phyloP scores from a whole-genome alignment of 768 basidiomycete genomes.

The Panus rudis region DNA sequence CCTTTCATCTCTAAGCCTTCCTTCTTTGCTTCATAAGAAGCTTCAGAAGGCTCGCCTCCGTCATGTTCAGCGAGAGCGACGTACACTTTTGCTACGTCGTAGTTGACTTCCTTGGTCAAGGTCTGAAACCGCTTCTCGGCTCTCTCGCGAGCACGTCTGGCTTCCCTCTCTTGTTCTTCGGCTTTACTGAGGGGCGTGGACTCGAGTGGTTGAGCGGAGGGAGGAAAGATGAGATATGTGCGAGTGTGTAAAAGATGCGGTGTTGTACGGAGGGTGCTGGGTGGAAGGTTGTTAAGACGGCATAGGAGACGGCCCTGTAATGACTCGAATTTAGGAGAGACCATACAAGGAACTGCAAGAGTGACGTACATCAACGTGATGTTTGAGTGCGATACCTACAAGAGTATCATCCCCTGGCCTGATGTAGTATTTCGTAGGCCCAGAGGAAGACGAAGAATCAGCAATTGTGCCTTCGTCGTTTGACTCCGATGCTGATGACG shows the following conservation, averaged over 20 bases:
- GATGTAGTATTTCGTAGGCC: slow-evolving; percentile 42
- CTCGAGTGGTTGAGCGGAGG: slow-evolving; percentile 23
- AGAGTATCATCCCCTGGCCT: slow-evolving; percentile 53
- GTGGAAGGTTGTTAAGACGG: slow-evolving; percentile 57
- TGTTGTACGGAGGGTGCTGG: slow-evolving; percentile 57
- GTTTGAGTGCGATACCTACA: slow-evolving; percentile 55
- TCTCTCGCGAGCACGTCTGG: slow-evolving; percentile 29
- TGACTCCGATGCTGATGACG: not conserved
- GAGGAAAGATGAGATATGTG: slow-evolving; percentile 46
- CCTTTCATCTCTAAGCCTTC: slow-evolving; percentile 6
- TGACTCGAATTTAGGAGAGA: not conserved
- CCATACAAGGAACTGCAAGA: not conserved
- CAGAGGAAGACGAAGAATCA: not conserved
- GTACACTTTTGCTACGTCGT: slow-evolving; percentile 61
- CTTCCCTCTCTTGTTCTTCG: slow-evolving; percentile 32
- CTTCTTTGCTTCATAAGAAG: slow-evolving; percentile 19
- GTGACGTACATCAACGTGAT: slow-evolving; percentile 51
- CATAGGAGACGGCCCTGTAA: slow-evolving; percentile 52
- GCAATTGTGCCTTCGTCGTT: not conserved
- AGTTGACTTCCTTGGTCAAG: slow-evolving; percentile 53
- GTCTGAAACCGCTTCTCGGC: slow-evolving; percentile 22
- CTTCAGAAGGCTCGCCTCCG: slow-evolving; percentile 13
- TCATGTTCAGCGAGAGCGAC: slow-evolving; percentile 52
- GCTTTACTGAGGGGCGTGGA: slow-evolving; percentile 18
- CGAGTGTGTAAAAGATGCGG: slow-evolving; percentile 74